Conservation (phyloP, 805 yeast species). For the Isabelozyma pseudorhagii region DNA sequence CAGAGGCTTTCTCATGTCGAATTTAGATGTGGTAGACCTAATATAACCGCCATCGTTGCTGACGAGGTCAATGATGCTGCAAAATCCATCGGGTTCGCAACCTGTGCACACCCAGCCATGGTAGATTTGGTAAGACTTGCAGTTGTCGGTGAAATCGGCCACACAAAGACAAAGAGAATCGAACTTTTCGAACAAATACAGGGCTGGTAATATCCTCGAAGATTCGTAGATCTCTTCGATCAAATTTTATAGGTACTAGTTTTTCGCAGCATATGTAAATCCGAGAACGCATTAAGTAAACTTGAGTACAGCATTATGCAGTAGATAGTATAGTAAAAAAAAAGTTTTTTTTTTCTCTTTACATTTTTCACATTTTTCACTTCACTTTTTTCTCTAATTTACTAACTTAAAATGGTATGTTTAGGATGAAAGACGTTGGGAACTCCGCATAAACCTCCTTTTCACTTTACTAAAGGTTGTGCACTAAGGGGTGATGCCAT, state of each 20-base stretch:
- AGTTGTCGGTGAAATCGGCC: slow-evolving; percentile 32
- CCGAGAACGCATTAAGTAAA: not conserved
- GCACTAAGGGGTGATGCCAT: slow-evolving; percentile 24
- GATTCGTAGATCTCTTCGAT: not conserved
- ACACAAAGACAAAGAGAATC: slow-evolving; percentile 26
- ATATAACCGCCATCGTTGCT: slow-evolving; percentile 28
- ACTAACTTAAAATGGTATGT: slow-evolving; percentile 27
- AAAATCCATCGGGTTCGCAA: slow-evolving; percentile 45
- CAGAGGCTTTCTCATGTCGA: slow-evolving; percentile 32
- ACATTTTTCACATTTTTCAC: not conserved
- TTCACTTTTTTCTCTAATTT: not conserved
- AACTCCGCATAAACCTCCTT: slow-evolving; percentile 19
- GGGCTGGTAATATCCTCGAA: slow-evolving; percentile 18
- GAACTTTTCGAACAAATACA: slow-evolving; percentile 37
- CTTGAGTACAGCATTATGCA: not conserved
- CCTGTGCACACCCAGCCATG: slow-evolving; percentile 49
- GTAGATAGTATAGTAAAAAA: not conserved
- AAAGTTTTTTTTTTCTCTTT: not conserved
- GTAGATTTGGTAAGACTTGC: slow-evolving; percentile 31
- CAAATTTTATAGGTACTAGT: no score
- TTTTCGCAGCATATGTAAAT: not conserved
- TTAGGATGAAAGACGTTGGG: slow-evolving; percentile 18
- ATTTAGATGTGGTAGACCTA: slow-evolving; percentile 46
- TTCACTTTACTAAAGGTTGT: slow-evolving; percentile 12
- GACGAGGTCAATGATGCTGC: slow-evolving; percentile 32